Base-by-base conservation (phyloP, 1,284 basidiomycete species). In the Athelia sp. region DNA sequence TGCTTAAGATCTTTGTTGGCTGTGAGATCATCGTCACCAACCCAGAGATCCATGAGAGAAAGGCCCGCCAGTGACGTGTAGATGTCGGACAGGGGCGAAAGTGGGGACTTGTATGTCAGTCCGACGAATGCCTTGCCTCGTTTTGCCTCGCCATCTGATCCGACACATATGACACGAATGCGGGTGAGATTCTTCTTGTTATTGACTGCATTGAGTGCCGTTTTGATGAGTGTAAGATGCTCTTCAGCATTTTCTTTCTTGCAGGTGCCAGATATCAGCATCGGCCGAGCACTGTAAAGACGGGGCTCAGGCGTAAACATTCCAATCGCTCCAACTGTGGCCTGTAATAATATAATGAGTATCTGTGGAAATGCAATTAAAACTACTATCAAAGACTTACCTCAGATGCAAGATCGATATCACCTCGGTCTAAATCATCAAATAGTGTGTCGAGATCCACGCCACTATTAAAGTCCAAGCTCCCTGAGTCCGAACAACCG, bases 1-100 rank as follows among this genome's bases (percentile, higher is more conserved):
- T 72, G 69, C 23, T 67, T 65, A 42, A 48, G 61, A 43, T 72
- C 69, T 45, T 68, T 67, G 50, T 70, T 62, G 1, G 46, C 36
- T 0, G 65, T 70, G 0, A 71, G 13, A 46, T 70, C 66, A 48
- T 69, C 64, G 11, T 63, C 56, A 8, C 70, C 66, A 17, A 67
- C 62, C 14, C 55, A 47, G 0, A 63, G 51, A 50, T 72, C 57
- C 29, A 71, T 46, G 32, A 69, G 54, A n/a, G 3, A 34, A 0
- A 71, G 53, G 3, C 49, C 46, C 8, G 36, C 10, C 8, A 70
- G 54, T 2, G 59, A 46, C 2, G 35, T 31, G 47, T 54, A 63
- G 17, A 64, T 56, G 9, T 44, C 18, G 2, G 56, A 58, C 26
- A 6, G 26, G 13, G 26, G 26, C 13, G 26, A 29, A 29, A 29